A percentile compares a stretch with the other conserved stretches of the same genome.
These are phyloP conservation scores for Cryptosporidium tyzzeri DNA, from an alignment of 169 alveolate genomes.

Conservation along the genomic window DNA sequence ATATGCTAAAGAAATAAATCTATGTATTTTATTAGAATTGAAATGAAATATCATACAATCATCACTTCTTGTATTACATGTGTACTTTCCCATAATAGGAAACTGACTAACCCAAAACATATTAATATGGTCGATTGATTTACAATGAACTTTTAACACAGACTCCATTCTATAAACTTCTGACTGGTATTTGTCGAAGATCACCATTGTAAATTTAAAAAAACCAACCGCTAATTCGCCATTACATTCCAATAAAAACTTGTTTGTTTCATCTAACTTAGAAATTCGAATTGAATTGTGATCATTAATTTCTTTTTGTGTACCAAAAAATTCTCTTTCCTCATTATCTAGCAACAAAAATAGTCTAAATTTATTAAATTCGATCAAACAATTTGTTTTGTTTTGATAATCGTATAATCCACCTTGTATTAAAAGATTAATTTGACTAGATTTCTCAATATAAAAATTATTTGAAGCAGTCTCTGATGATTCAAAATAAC, in stretches of 20 bases:
- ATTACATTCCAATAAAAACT: slow-evolving; percentile 10
- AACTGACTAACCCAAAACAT: slow-evolving; percentile 38
- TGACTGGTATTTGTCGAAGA: not conserved
- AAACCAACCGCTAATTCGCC: not conserved
- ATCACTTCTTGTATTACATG: slow-evolving; percentile 40
- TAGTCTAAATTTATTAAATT: not conserved
- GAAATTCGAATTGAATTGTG: slow-evolving; percentile 6
- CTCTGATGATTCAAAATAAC: slow-evolving; percentile 11
- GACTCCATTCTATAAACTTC: slow-evolving; percentile 38
- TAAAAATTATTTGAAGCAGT: not conserved
- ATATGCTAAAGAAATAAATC: slow-evolving; percentile 47
- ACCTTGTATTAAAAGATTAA: slow-evolving; percentile 13
- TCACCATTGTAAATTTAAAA: slow-evolving; percentile 1
- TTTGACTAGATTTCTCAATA: slow-evolving; percentile 20
- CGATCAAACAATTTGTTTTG: not conserved
- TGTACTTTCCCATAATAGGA: slow-evolving; percentile 30
- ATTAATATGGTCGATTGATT: slow-evolving; percentile 12
- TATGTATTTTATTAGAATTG: slow-evolving; percentile 16
- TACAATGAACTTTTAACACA: slow-evolving; percentile 4
- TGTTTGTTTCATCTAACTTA: slow-evolving; percentile 1
- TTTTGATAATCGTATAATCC: not conserved
- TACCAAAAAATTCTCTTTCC: not conserved
- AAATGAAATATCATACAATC: slow-evolving; percentile 41
- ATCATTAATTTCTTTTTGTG: not conserved
- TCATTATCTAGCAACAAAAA: not conserved